Conservation (phyloP, 2,329 filamentous ascomycete species). For the Diaporthe citriasiana region DNA sequence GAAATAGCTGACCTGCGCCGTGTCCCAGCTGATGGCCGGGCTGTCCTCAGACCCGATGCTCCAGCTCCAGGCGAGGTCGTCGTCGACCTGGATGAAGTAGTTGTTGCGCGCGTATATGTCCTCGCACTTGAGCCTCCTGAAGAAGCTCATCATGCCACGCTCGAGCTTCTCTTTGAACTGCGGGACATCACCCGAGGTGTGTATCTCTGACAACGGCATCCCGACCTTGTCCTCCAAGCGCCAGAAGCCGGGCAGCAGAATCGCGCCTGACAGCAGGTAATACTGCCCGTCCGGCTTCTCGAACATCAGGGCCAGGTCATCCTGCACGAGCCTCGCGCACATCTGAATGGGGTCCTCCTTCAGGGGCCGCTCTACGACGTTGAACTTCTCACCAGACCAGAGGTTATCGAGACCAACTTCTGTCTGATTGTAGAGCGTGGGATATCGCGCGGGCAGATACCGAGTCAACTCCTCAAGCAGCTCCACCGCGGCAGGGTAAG, state of each 20-base stretch:
- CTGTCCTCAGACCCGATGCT: conserved; percentile 83
- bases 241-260: conserved; percentile 88
- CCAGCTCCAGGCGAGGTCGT: conserved; percentile 79
- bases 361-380: conserved; percentile 74
- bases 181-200: conserved; percentile 82
- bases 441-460: conserved; percentile 83
- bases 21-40: conserved; percentile 77
- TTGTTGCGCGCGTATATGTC: conserved; percentile 78
- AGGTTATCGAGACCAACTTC: conserved; percentile 77
- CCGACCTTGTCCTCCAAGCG: conserved; percentile 84
- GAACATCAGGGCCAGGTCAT: conserved; percentile 88
- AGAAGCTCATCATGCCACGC: conserved; percentile 86
- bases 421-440: conserved; percentile 76
- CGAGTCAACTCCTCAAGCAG: conserved; percentile 79
- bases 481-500: conserved; percentile 80
- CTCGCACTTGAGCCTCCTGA: conserved; percentile 77
- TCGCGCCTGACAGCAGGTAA: conserved; percentile 82
- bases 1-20: too few relatives aligned
- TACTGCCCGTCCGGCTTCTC: conserved; percentile 83
- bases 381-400: conserved; percentile 79
- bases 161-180: conserved; percentile 79
- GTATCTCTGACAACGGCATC: conserved; percentile 84
- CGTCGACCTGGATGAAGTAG: conserved; percentile 91
- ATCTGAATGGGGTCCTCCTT: conserved; percentile 84
- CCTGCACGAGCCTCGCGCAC: conserved; percentile 80